These are phyloP conservation scores for Penicillium sclerotigenum DNA, from an alignment of 2,329 filamentous ascomycete genomes.

Conservation along the genomic window DNA sequence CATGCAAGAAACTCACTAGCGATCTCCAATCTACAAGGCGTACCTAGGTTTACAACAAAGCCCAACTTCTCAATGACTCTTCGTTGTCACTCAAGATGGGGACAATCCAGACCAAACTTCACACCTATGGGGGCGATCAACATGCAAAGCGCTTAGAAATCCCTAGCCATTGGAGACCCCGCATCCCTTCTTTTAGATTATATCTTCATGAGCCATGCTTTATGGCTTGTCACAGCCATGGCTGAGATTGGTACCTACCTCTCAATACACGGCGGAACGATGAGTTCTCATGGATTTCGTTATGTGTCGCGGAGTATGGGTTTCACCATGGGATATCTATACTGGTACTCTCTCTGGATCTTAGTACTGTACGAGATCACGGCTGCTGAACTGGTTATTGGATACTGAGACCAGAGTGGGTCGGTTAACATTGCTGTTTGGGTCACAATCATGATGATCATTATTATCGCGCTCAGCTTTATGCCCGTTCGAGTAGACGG, in stretches of 20 bases:
- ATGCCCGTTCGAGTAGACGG: slow-evolving; percentile 52
- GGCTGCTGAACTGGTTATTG: slow-evolving; percentile 62
- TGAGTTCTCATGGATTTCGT: slow-evolving; percentile 45
- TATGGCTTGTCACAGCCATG: slow-evolving; percentile 49
- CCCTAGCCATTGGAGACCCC: slow-evolving; percentile 52
- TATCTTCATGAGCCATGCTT: slow-evolving; percentile 47
- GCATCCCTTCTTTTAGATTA: slow-evolving; percentile 54
- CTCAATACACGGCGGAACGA: slow-evolving; percentile 45
- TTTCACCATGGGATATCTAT: slow-evolving; percentile 45
- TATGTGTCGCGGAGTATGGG: slow-evolving; percentile 44
- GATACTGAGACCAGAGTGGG: slow-evolving; percentile 54
- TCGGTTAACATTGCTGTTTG: slow-evolving; percentile 46
- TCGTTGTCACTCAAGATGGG: neutral
- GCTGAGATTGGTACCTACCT: slow-evolving; percentile 44
- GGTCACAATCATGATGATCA: slow-evolving; percentile 57
- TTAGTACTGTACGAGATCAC: slow-evolving; percentile 59
- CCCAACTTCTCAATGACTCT: slow-evolving; percentile 48
- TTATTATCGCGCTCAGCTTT: slow-evolving; percentile 53
- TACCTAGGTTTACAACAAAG: slow-evolving; percentile 46
- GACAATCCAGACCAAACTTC: neutral
- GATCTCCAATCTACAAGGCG: slow-evolving; percentile 43
- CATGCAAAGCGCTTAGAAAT: slow-evolving; percentile 4
- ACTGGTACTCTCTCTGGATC: slow-evolving; percentile 50
- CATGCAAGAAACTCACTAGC: slow-evolving; percentile 53
- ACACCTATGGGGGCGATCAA: neutral